A percentile compares a stretch with the other conserved stretches of the same genome.
Evolutionary conservation across 1,139 yeast genomes (phyloP).

Genomic region (Pichia sp.): DNA sequence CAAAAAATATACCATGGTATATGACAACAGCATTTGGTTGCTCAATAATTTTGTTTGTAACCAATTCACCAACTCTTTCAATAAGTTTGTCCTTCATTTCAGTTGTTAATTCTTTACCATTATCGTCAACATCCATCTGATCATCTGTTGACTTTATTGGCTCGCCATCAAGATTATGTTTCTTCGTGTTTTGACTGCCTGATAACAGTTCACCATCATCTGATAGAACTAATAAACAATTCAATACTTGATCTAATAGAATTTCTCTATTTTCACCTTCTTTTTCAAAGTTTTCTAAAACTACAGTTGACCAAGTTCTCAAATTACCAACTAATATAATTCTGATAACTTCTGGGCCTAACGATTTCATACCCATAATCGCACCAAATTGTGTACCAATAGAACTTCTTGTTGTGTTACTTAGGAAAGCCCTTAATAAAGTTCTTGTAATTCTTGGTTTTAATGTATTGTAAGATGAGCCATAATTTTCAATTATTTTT

Average conservation of each 20-base stretch:
- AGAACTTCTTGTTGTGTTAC: constrained; percentile 39
- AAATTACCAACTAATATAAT: constrained; percentile 80
- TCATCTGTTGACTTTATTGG: constrained; percentile 33
- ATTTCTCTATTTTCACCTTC: constrained; percentile 33
- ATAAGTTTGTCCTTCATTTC: constrained; percentile 42
- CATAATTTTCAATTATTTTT: constrained; percentile 70
- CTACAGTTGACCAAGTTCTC: constrained; percentile 67
- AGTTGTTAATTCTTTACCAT: constrained; percentile 32
- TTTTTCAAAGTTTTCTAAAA: constrained; percentile 30
- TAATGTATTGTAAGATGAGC: constrained; percentile 80
- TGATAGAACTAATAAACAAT: constrained; percentile 44
- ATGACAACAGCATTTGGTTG: constrained; percentile 52
- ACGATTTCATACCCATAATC: constrained; percentile 69
- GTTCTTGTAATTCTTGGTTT: constrained; percentile 95
- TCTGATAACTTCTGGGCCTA: constrained; percentile 86
- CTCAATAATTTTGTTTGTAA: constrained; percentile 45
- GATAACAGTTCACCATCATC: constrained; percentile 28
- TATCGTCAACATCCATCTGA: constrained; percentile 50
- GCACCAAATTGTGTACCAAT: constrained; percentile 93
- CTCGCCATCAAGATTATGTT: constrained; percentile 26
- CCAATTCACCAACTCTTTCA: constrained; percentile 55
- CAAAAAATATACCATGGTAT: constrained; percentile 70
- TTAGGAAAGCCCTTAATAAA: constrained; percentile 81
- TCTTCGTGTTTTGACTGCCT: constrained; percentile 8
- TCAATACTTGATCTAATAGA: constrained; percentile 46